phyloP scores from a whole-genome alignment of 164 flowering plant species.

The Vitis rotundifolia region DNA sequence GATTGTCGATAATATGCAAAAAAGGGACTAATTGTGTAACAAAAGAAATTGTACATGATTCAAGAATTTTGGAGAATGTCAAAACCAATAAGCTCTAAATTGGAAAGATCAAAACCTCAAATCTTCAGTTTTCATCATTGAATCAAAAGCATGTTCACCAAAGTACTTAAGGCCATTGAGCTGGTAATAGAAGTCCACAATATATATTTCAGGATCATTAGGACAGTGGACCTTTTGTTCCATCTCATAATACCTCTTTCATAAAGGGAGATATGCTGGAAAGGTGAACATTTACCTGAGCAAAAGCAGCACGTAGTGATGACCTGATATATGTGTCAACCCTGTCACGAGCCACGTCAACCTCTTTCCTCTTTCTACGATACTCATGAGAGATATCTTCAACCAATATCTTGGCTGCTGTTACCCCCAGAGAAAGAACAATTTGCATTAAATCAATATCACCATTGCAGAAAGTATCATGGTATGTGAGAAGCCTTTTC shows the following conservation, averaged over 20 bases:
- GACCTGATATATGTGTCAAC: conserved; percentile 83
- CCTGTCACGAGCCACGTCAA: conserved; percentile 49
- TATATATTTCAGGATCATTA: not conserved
- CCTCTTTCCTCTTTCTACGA: conserved; percentile 50
- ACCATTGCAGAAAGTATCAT: conserved; percentile 51
- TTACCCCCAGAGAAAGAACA: conserved; percentile 55
- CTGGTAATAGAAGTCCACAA: not conserved
- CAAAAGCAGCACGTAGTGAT: conserved; percentile 70
- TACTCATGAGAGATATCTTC: conserved; percentile 69
- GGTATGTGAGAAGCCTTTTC: conserved; percentile 76
- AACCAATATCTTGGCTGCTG: conserved; percentile 63
- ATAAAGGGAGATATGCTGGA: not conserved
- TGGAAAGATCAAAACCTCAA: not conserved
- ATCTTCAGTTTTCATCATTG: not conserved
- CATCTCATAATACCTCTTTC: not conserved
- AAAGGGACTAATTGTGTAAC: not conserved
- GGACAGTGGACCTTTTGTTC: not conserved
- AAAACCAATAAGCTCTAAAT: not conserved
- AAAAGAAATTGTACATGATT: not conserved
- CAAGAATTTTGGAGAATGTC: not conserved
- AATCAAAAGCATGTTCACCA: not conserved
- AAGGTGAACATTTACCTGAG: conserved; percentile 65
- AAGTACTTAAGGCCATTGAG: not conserved
- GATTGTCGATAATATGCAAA: not conserved
- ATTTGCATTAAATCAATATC: conserved; percentile 58